phyloP scores from a whole-genome alignment of 169 alveolate genomes.

The Cryptosporidium sp. region DNA sequence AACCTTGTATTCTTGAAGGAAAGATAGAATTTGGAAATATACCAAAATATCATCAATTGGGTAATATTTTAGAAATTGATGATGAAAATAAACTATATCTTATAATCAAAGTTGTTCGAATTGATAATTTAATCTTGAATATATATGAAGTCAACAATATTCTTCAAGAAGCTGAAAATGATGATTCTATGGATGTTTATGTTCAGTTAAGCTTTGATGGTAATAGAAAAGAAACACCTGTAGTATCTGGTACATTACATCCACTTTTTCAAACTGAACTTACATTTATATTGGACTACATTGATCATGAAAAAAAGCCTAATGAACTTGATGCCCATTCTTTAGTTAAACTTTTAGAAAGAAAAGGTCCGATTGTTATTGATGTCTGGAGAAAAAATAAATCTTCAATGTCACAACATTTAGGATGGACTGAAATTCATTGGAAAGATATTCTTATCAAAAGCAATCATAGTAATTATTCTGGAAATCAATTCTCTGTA shows the following conservation, averaged over 20 bases:
- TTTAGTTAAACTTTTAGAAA: slow-evolving; percentile 40
- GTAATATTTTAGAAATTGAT: slow-evolving; percentile 72
- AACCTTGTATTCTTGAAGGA: slow-evolving; percentile 49
- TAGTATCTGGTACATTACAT: slow-evolving; percentile 62
- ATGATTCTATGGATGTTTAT: slow-evolving; percentile 67
- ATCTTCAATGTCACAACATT: slow-evolving; percentile 36
- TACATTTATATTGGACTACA: slow-evolving; percentile 40
- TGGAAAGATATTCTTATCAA: slow-evolving; percentile 61
- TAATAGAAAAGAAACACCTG: slow-evolving; percentile 65
- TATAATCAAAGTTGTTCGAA: slow-evolving; percentile 32
- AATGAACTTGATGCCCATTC: slow-evolving; percentile 11
- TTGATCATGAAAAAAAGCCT: background rate
- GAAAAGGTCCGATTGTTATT: slow-evolving; percentile 54
- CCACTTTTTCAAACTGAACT: slow-evolving; percentile 67
- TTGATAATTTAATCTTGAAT: slow-evolving; percentile 52
- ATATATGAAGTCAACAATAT: slow-evolving; percentile 42
- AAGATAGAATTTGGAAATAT: slow-evolving; percentile 75
- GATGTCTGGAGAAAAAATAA: slow-evolving; percentile 74
- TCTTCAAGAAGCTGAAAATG: slow-evolving; percentile 47
- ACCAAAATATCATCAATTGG: slow-evolving; percentile 72
- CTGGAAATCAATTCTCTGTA: background rate
- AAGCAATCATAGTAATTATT: background rate
- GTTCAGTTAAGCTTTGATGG: slow-evolving; percentile 73
- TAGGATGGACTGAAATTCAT: slow-evolving; percentile 73
- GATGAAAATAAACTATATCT: slow-evolving; percentile 71